Base-by-base conservation (phyloP, 1,139 yeast genomes). In the Taiozyma sp. region DNA sequence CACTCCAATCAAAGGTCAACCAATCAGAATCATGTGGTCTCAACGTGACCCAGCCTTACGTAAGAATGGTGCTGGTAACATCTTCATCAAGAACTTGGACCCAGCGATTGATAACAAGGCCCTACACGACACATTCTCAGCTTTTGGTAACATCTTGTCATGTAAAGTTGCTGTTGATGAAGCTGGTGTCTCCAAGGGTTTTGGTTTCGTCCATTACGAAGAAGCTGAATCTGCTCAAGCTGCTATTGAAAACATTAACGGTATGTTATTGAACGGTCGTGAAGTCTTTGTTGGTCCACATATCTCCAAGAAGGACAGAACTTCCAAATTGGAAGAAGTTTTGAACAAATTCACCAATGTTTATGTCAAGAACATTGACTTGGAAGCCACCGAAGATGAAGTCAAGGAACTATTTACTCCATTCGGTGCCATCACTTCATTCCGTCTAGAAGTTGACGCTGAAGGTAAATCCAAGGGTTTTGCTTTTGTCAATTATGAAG, bases 21-120 rank as follows among this genome's bases (percentile, higher is more conserved):
- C 97, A 66, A 91, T 98, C 78, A 92, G 99, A 76, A 93, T 93
- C 78, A 95, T 95, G 99, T 92, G 98, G 97, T 91, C 98, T 62
- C 99, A 95, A 80, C 90, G 99, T 78, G 98, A 93, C 73, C 99
- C 99, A 60, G 83, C 97, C 59, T 74, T 86, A 66, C 89, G 99
- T 81, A 90, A 89, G 81, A 87, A 87, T 69, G 98, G 98, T 72
- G 88, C 90, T 61, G 97, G 97, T 69, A 93, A 93, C 82, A 87
- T 95, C 63, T 93, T 88, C 83, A 93, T 93, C 79, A 93, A 93
- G 85, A 95, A 93, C 83, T 84, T 93, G 76, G 97, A 93, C 74
- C 96, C 97, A 55, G 96, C 92, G 67, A 93, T 93, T 68, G 99
- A 93, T 77, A 93, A 93, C 90, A 93, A 93, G 83, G 96, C 97